Evolutionary conservation across 192 early-diverging fungal genomes (phyloP), one percentile per base, ranked within the genome.

Genomic region (Coemansia sp.): DNA sequence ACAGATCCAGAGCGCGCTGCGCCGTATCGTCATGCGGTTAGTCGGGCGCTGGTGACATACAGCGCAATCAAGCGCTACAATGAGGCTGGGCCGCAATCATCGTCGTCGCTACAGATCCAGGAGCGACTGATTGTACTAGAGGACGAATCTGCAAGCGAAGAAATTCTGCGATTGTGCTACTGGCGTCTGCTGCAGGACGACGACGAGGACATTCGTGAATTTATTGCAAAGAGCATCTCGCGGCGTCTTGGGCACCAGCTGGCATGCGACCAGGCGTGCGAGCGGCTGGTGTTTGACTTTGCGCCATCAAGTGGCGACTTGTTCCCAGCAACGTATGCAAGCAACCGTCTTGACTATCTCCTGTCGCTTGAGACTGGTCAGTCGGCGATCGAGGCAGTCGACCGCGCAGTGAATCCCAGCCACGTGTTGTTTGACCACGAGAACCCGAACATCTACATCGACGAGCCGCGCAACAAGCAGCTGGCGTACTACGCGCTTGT

Each of bases 351-450:
- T n/a, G 59, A 12, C 47, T 69, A 73, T 38, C 45, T 80, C 17
- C 34, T 71, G 49, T 51, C 60, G 27, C 18, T 55, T 13, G 25
- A 13, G n/a, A 19, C 41, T 3, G 40, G n/a, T 8, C 12, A 23
- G 17, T 37, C 47, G n/a, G 59, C 49, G 0, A 40, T 5, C 3
- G 49, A 57, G 3, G 57, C 50, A 2, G 68, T 78, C 19, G 46
- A 30, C 17, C 60, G 45, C 15, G 78, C 65, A 0, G 43, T 83
- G 6, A 67, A 69, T 15, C 83, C 83, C 2, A 82, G 70, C 61
- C 70, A 76, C 41, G 82, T 78, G n/a, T 68, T 93, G n/a, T 93
- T 93, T 65, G 85, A 83, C 22, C 85, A 89, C 43, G 91, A 93
- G 66, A 80, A 81, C 9, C 80, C 83, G 10, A 93, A 93, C 62